Conservation (phyloP, 139 green algal species). For the Chlorella sp. region DNA sequence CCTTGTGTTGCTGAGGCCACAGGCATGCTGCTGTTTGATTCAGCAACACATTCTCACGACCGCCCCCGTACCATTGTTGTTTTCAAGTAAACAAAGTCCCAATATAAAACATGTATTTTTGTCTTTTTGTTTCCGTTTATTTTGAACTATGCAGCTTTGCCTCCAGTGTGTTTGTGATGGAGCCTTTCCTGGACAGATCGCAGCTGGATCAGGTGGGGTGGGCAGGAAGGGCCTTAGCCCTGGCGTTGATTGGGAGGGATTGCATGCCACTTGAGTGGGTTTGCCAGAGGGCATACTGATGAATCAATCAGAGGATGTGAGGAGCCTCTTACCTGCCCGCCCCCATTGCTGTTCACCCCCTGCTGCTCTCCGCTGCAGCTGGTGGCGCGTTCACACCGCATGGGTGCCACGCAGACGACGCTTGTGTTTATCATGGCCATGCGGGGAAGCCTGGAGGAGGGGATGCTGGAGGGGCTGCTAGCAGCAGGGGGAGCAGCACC, state of each 20-base stretch:
- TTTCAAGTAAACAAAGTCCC: too few relatives aligned
- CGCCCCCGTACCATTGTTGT: too few relatives aligned
- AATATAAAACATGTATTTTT: too few relatives aligned
- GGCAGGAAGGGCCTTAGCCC: too few relatives aligned
- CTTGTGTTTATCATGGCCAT: constrained; percentile 90
- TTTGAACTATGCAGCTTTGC: constrained; percentile 37
- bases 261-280: neutral
- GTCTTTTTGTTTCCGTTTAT: too few relatives aligned
- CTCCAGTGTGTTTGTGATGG: constrained; percentile 91
- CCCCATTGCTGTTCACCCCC: neutral
- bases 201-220: constrained; percentile 76
- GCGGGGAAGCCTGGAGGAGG: constrained; percentile 51
- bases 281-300: neutral
- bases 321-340: neutral
- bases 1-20: neutral
- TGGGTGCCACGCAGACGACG: constrained; percentile 79
- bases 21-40: too few relatives aligned
- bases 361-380: constrained; percentile 60
- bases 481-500: neutral
- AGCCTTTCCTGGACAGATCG: constrained; percentile 86
- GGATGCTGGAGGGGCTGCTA: neutral
- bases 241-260: neutral
- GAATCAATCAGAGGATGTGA: neutral
- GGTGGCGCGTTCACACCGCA: constrained; percentile 85
- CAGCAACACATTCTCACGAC: too few relatives aligned